Conservation (phyloP, 352 stramenopile genomes). For the Pythium monospermum region DNA sequence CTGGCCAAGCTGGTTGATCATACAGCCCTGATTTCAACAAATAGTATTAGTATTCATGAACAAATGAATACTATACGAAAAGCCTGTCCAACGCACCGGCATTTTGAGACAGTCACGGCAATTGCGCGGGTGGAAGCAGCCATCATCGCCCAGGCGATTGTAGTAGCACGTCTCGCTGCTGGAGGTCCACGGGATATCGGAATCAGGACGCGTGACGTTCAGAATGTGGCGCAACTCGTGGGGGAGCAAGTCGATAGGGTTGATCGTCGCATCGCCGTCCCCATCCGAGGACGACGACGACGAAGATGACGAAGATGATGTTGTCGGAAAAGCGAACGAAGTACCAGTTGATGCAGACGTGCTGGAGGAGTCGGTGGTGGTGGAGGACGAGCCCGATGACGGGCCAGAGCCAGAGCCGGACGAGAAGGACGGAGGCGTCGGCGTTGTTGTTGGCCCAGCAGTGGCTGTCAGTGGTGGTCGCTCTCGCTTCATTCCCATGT, state of each 20-base stretch:
- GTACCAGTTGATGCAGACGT: too few species aligned
- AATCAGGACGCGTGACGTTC: conserved; percentile 10
- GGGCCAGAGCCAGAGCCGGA: too few species aligned
- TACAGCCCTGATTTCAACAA: conserved; percentile 9
- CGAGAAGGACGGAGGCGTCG: neutral
- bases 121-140: conserved; percentile 11
- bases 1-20: conserved; percentile 21
- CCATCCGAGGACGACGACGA: neutral
- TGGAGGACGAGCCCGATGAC: conserved; percentile 4
- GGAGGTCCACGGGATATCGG: conserved; percentile 10
- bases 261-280: conserved; percentile 6
- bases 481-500: conserved; percentile 15
- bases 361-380: conserved; percentile 5
- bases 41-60: neutral
- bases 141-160: conserved; percentile 10
- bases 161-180: conserved; percentile 14
- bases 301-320: neutral
- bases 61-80: neutral
- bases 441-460: neutral
- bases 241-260: conserved; percentile 14
- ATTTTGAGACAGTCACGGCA: conserved; percentile 14
- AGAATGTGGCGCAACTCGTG: conserved; percentile 5
- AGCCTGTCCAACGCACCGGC: conserved; percentile 1
- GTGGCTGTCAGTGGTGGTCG: neutral
- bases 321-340: too few species aligned